phyloP scores from a whole-genome alignment of 2,329 filamentous ascomycete species.

The Coleophoma cylindrospora region DNA sequence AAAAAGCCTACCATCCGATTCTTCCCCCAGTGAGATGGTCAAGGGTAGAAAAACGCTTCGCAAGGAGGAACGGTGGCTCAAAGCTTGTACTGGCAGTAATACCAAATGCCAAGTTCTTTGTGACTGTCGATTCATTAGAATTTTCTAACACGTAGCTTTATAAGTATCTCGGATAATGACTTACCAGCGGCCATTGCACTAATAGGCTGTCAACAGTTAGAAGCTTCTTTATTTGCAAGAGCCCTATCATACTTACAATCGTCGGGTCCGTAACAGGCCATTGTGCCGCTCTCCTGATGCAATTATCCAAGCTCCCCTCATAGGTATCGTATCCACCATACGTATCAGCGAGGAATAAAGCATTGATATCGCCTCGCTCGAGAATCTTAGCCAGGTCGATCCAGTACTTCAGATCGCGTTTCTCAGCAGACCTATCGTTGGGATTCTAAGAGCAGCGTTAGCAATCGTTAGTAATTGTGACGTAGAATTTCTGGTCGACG shows the following conservation, averaged over 20 bases:
- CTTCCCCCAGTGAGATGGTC: conserved; percentile 61
- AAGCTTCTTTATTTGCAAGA: not conserved
- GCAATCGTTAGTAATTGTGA: conserved; percentile 4
- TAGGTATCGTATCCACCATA: conserved; percentile 64
- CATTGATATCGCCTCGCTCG: conserved; percentile 58
- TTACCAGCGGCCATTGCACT: conserved; percentile 49
- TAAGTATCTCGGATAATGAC: too few species aligned
- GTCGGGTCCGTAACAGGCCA: conserved; percentile 68
- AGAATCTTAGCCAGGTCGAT: conserved; percentile 57
- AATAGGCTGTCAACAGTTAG: conserved; percentile 38
- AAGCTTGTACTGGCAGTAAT: conserved; percentile 62
- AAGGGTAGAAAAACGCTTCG: conserved; percentile 55
- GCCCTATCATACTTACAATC: conserved; percentile 30
- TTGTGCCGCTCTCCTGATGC: conserved; percentile 58
- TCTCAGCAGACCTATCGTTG: conserved; percentile 53
- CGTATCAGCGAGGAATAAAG: conserved; percentile 57
- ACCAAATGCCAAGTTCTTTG: conserved; percentile 57
- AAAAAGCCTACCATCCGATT: conserved; percentile 36
- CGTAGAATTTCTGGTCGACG: not conserved
- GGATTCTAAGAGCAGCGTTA: conserved; percentile 41
- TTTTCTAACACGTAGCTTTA: too few species aligned
- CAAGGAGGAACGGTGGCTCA: conserved; percentile 62
- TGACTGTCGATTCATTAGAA: conserved; percentile 33
- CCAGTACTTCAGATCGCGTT: conserved; percentile 58
- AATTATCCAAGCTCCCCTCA: conserved; percentile 48